Percentiles rank a stretch among this genome's conserved stretches.
These are phyloP conservation scores for Abelmoschus esculentus DNA, from an alignment of 345 rosid genomes.

Conservation along the genomic window DNA sequence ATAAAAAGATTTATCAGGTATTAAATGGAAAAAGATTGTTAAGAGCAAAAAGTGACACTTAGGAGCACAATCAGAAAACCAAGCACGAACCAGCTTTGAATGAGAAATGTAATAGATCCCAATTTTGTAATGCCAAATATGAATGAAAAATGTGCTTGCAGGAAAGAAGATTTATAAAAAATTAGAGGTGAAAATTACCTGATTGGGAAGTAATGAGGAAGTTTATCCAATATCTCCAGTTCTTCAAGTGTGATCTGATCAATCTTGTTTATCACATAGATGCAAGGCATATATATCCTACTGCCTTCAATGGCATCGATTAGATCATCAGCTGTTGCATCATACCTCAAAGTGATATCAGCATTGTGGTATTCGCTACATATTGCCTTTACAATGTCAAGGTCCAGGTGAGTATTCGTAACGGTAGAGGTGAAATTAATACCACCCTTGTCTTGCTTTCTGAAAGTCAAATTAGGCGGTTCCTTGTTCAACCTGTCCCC, in stretches of 20 bases:
- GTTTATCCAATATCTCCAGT: constrained; percentile 90
- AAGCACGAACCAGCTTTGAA: neutral
- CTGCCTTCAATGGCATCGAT: constrained; percentile 98
- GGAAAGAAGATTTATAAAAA: neutral
- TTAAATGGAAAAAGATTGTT: neutral
- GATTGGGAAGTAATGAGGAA: constrained; percentile 98
- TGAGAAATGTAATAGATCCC: neutral
- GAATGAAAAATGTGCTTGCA: neutral
- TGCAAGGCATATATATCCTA: constrained; percentile 95
- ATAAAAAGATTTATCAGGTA: neutral
- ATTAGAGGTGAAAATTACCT: constrained; percentile 35
- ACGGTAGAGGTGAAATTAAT: constrained; percentile 85
- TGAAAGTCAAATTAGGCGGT: constrained; percentile 93
- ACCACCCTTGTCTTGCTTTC: constrained; percentile 98
- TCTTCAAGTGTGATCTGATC: constrained; percentile 96
- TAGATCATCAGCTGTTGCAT: constrained; percentile 98
- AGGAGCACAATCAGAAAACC: neutral
- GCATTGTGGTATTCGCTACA: constrained; percentile 99
- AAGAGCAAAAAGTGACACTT: neutral
- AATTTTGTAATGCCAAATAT: neutral
- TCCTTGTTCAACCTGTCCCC: constrained; percentile 84
- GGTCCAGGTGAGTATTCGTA: constrained; percentile 77
- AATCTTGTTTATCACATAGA: constrained; percentile 88
- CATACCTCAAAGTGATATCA: constrained; percentile 83
- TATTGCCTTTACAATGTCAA: constrained; percentile 92